Base-by-base conservation (phyloP, 345 rosid species). In the Salix purpurea region DNA sequence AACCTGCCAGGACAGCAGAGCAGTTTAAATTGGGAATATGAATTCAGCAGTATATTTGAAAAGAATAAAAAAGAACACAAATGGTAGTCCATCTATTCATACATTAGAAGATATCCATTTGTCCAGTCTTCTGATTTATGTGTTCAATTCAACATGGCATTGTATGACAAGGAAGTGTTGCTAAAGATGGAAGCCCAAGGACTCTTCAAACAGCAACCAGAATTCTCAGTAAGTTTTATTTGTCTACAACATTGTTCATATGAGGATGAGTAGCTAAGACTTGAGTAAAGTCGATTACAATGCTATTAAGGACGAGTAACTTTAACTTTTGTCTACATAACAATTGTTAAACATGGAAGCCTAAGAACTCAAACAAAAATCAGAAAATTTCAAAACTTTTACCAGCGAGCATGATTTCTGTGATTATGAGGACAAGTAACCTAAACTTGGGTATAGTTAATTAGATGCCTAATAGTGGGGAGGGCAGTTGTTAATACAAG, bases 1-100 rank as follows among this genome's bases (percentile, higher is more conserved):
- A 67, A 96, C 92, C 99, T 96, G 91, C 79, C 67, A 75, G 78
- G 65, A n/a, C 30, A 78, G 8, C 24, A 0, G 24, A n/a, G 5
- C 24, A 14, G 30, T 74, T 65, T 15, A 24, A 18, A 48, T 16
- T 7, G 11, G 23, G 71, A 42, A 28, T 37, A 34, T 69, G 42
- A 73, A n/a, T 28, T 28, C 28, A 9, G 68, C 12, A 0, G 19
- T 6, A 15, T 10, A 26, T 4, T 54, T 21, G 19, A 6, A 2
- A 30, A 12, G 13, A 4, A 15, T 19, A 39, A 32, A 12, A 14
- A 16, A 12, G 21, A 26, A 11, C 7, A 24, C 36, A 52, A 4
- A 21, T 3, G 6, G n/a, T 2, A 19, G 9, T 52, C n/a, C 58
- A 52, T 19, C 58, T 7, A 52, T 52, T 52, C 58, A 52, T 52